phyloP scores from a whole-genome alignment of 345 rosid genomes.

The Gossypium sturtianum region DNA sequence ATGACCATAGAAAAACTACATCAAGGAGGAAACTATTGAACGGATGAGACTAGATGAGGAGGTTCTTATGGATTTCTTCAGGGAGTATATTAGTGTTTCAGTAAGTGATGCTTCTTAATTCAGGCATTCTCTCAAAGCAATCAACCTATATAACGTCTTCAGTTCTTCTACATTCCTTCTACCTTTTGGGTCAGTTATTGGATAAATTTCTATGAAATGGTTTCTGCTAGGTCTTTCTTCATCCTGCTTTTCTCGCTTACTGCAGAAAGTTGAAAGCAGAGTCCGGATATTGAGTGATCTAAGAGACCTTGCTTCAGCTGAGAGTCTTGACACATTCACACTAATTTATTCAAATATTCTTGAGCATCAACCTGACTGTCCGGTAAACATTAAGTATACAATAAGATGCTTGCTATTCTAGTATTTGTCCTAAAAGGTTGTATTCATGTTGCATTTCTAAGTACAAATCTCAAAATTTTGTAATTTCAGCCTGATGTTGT shows the following conservation, averaged over 20 bases:
- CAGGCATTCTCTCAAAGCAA: neutral
- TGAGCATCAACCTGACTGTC: slow-evolving; percentile 97
- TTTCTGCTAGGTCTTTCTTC: neutral
- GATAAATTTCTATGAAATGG: neutral
- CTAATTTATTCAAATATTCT: slow-evolving; percentile 91
- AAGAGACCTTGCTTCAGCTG: slow-evolving; percentile 98
- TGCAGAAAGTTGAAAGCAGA: slow-evolving; percentile 91
- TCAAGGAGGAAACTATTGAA: slow-evolving; percentile 95
- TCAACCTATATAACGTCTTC: neutral
- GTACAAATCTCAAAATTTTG: neutral
- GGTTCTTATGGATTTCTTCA: slow-evolving; percentile 89
- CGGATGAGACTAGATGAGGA: slow-evolving; percentile 97
- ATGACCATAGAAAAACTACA: slow-evolving; percentile 65
- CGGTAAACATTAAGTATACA: slow-evolving; percentile 43
- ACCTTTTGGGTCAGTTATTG: neutral
- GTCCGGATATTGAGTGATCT: slow-evolving; percentile 82
- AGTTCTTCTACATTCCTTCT: neutral
- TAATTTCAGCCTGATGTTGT: slow-evolving; percentile 83
- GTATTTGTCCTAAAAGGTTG: neutral
- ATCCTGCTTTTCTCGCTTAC: slow-evolving; percentile 8
- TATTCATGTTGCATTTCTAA: neutral
- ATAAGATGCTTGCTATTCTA: slow-evolving; percentile 12
- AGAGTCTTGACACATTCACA: slow-evolving; percentile 90
- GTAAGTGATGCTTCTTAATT: slow-evolving; percentile 43
- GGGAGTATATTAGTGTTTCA: slow-evolving; percentile 81